phyloP scores from a whole-genome alignment of 2,329 filamentous ascomycete species.

The Pyricularia grisea region DNA sequence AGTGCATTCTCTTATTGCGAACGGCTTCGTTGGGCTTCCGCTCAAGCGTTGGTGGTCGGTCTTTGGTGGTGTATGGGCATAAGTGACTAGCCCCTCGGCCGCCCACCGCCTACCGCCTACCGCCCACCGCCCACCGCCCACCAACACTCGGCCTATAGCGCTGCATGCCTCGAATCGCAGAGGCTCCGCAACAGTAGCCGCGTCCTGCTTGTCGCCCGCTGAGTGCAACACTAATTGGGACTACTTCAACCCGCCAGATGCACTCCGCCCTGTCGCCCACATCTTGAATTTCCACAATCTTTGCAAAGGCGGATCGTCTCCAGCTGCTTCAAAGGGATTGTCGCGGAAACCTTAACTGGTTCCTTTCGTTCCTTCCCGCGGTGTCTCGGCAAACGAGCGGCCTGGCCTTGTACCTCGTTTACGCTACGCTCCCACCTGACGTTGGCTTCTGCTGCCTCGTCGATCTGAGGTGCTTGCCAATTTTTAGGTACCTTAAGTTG shows the following conservation, averaged over 20 bases:
- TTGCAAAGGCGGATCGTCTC: not conserved
- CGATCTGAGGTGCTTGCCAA: not conserved
- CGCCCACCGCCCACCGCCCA: not conserved
- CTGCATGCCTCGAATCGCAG: not conserved
- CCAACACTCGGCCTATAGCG: not conserved
- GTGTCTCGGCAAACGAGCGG: slow-evolving; percentile 2
- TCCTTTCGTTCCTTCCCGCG: not conserved
- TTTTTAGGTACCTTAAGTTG: not conserved
- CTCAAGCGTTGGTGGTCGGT: no score
- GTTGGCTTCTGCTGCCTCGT: not conserved
- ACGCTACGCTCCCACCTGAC: not conserved
- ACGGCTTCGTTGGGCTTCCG: not conserved
- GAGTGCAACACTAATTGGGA: not conserved
- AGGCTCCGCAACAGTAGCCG: not conserved
- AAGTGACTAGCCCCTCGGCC: not conserved
- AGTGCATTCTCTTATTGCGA: not conserved
- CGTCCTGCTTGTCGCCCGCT: not conserved
- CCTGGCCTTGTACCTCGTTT: not conserved
- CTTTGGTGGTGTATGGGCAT: not conserved
- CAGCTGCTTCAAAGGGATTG: not conserved
- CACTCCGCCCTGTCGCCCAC: not conserved
- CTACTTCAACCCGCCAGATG: slow-evolving; percentile 3
- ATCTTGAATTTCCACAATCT: slow-evolving; percentile 1
- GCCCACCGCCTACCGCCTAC: not conserved
- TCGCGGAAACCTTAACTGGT: slow-evolving; percentile 1